Base-by-base conservation (phyloP, 352 stramenopile species). In the Pythium volutum region DNA sequence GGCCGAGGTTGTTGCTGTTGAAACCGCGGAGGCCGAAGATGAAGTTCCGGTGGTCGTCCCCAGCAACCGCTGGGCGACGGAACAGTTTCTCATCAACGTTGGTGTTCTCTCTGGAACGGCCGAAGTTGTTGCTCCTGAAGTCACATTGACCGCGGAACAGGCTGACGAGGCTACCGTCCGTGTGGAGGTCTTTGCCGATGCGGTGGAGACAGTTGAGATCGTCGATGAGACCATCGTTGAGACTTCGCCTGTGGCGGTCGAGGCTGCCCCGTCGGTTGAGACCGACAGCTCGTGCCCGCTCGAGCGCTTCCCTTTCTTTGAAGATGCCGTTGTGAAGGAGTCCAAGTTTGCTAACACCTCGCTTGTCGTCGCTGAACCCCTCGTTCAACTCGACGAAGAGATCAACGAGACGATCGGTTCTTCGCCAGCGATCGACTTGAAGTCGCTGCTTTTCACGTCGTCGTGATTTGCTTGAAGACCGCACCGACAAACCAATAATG, bases 361-460 rank as follows among this genome's bases (percentile, higher is more conserved):
- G 39, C 1, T 41, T n/a, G 29, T 43, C 33, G 29, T 59, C 14
- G 57, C 29, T 22, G 31, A 46, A 26, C 2, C 47, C 47, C 10
- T 11, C 8, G 31, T 54, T 26, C 47, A 54, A 33, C 25, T 49
- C 29, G 47, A n/a, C 6, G 22, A 52, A 9, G 55, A 55, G 23
- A 48, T 10, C 45, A 43, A n/a, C 47, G 47, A 50, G 31, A 6
- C 51, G n/a, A 51, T 57, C 34, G 41, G 56, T 22, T 52, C 47
- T 9, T 54, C 56, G 29, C 56, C 56, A 20, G 56, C 43, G 25
- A 16, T 64, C 27, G 56, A 64, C 47, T 26, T 64, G 23, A 64
- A 64, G 56, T 56, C 56, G 46, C 46, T 56, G n/a, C n/a, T 64
- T 25, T 34, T 64, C n/a, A 64, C 48, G 18, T 31, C 56, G 18